These are phyloP conservation scores for Pestalotiopsis sp. DNA, from an alignment of 2,329 filamentous ascomycete genomes.

Conservation along the genomic window DNA sequence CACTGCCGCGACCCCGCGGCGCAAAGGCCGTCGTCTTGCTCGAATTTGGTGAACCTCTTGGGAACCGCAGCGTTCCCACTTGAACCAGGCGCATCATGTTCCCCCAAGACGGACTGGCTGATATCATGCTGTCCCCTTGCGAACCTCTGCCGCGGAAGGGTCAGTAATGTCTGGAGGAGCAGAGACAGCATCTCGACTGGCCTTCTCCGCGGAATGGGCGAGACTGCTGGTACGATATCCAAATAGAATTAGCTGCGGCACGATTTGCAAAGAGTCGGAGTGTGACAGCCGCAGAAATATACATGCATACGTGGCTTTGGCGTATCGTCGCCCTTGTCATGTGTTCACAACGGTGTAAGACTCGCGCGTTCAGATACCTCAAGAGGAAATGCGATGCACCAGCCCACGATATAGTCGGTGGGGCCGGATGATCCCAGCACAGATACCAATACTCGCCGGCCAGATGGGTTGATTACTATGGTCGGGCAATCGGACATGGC, in stretches of 20 bases:
- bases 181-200: background rate
- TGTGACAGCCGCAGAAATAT: no score
- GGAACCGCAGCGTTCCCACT: background rate
- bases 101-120: background rate
- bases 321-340: no score
- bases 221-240: background rate
- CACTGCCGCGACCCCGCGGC: background rate
- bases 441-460: no score
- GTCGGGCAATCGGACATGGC: background rate
- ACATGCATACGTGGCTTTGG: no score
- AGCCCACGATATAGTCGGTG: background rate
- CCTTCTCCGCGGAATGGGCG: background rate
- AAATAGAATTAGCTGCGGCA: background rate
- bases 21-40: background rate
- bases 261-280: no score
- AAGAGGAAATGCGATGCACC: background rate
- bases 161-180: background rate
- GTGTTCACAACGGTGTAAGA: no score
- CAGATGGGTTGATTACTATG: no score
- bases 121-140: background rate
- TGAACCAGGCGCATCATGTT: background rate
- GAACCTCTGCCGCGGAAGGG: background rate
- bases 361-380: background rate
- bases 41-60: background rate
- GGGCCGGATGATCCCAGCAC: no score